A percentile compares a stretch with the other conserved stretches of the same genome.
Conservation (phyloP, 805 yeast species). For the Ogataea allantospora region DNA sequence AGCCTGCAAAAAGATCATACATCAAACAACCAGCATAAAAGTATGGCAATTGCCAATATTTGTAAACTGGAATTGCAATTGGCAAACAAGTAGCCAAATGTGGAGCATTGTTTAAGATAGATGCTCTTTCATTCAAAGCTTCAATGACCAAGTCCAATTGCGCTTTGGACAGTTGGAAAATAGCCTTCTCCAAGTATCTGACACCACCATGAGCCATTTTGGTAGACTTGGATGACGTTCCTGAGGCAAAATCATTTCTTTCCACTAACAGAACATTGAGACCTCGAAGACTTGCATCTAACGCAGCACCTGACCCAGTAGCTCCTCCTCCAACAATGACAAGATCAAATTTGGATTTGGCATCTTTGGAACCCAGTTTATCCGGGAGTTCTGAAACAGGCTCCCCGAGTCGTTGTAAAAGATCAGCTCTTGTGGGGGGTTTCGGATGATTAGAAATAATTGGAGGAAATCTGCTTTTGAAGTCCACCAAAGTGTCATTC, state of each 20-base stretch:
- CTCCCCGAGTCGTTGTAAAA: slow-evolving; percentile 45
- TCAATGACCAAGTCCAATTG: slow-evolving; percentile 87
- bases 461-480: slow-evolving; percentile 34
- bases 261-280: slow-evolving; percentile 85
- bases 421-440: slow-evolving; percentile 57
- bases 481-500: slow-evolving; percentile 13
- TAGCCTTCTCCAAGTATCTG: slow-evolving; percentile 90
- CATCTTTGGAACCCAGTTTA: slow-evolving; percentile 26
- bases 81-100: slow-evolving; percentile 85
- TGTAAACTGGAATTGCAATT: slow-evolving; percentile 93
- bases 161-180: slow-evolving; percentile 85
- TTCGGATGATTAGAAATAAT: slow-evolving; percentile 42
- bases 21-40: slow-evolving; percentile 87
- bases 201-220: slow-evolving; percentile 99
- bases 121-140: slow-evolving; percentile 83
- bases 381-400: slow-evolving; percentile 14
- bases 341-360: slow-evolving; percentile 65
- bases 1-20: slow-evolving; percentile 92
- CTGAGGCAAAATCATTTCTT: slow-evolving; percentile 85
- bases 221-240: slow-evolving; percentile 91
- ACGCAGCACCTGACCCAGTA: slow-evolving; percentile 88
- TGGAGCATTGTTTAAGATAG: slow-evolving; percentile 87
- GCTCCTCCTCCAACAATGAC: slow-evolving; percentile 95
- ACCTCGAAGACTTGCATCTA: slow-evolving; percentile 90
- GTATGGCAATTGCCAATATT: slow-evolving; percentile 94